Evolutionary conservation across 1,284 basidiomycete genomes (phyloP).

Genomic region (Marasmius sp.): DNA sequence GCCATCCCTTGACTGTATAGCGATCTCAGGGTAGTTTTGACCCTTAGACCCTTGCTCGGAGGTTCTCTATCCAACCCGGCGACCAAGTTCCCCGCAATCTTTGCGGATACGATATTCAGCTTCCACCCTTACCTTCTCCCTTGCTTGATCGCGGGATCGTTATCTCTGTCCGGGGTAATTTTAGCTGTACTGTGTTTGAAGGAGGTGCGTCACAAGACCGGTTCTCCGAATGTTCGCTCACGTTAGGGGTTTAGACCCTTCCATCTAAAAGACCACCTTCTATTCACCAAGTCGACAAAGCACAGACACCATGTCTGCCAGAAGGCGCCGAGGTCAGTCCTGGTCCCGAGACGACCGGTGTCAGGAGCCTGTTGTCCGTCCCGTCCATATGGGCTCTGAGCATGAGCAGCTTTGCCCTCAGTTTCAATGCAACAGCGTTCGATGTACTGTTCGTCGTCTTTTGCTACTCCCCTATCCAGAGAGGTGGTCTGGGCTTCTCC

Average conservation of each 20-base stretch:
- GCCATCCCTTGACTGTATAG: no score
- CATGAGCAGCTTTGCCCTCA: conserved; percentile 55
- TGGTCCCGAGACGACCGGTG: conserved; percentile 22
- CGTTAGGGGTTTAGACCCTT: background rate
- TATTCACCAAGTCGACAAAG: background rate
- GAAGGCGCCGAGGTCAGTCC: background rate
- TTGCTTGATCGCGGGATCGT: conserved; percentile 6
- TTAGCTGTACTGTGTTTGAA: conserved; percentile 6
- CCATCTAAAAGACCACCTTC: background rate
- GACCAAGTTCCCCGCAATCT: conserved; percentile 1
- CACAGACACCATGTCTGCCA: no score
- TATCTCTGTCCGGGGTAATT: conserved; percentile 6
- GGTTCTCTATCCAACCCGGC: conserved; percentile 12
- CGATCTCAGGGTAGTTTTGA: background rate
- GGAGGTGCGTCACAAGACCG: conserved; percentile 4
- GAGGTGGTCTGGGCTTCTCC: conserved; percentile 58
- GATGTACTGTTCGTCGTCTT: conserved; percentile 70
- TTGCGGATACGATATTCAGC: conserved; percentile 9
- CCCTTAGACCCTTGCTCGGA: conserved; percentile 10
- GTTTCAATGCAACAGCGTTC: conserved; percentile 59
- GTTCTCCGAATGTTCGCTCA: background rate
- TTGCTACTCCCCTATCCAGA: conserved; percentile 56
- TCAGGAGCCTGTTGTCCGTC: conserved; percentile 41
- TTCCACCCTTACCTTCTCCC: conserved; percentile 11
- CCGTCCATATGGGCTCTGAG: conserved; percentile 55